Conservation (phyloP, 768 basidiomycete species). For the Pisolithus microcarpus region DNA sequence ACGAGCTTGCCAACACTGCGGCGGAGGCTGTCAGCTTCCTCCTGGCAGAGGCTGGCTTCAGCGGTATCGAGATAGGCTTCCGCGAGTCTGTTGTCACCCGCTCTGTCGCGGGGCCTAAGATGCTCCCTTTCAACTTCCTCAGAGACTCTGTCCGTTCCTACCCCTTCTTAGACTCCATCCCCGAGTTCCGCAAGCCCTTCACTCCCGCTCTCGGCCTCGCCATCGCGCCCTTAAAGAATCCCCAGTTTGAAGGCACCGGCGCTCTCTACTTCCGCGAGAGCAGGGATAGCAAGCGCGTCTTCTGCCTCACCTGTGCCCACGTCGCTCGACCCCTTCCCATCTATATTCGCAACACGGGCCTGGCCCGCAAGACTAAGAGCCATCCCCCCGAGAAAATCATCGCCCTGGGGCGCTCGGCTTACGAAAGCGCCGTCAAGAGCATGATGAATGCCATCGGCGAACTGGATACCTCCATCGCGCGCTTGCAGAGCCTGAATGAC, state of each 20-base stretch:
- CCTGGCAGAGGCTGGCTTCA: conserved; percentile 2
- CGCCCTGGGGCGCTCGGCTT: too few relatives aligned
- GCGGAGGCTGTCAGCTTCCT: not conserved
- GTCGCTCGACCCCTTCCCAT: conserved; percentile 23
- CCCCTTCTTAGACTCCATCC: not conserved
- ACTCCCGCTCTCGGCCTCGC: conserved; percentile 27
- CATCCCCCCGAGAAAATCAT: conserved; percentile 5
- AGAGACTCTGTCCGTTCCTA: not conserved
- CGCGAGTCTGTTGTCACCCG: not conserved
- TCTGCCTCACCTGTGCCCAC: conserved; percentile 29
- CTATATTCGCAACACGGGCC: conserved; percentile 4
- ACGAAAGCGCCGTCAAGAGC: too few relatives aligned
- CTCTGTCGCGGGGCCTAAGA: not conserved
- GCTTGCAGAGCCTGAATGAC: not conserved
- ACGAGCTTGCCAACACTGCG: conserved; percentile 5
- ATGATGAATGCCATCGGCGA: too few relatives aligned
- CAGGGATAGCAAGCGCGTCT: conserved; percentile 11
- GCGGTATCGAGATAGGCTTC: conserved; percentile 22
- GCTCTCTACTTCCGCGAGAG: conserved; percentile 18
- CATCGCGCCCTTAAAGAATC: conserved; percentile 26
- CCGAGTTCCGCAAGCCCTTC: not conserved
- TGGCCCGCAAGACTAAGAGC: conserved; percentile 18
- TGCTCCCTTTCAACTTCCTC: not conserved
- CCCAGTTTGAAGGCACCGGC: conserved; percentile 33
- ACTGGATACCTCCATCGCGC: too few relatives aligned